Base-by-base conservation (phyloP, 257 asterid species). In the Gentiana macrophylla region DNA sequence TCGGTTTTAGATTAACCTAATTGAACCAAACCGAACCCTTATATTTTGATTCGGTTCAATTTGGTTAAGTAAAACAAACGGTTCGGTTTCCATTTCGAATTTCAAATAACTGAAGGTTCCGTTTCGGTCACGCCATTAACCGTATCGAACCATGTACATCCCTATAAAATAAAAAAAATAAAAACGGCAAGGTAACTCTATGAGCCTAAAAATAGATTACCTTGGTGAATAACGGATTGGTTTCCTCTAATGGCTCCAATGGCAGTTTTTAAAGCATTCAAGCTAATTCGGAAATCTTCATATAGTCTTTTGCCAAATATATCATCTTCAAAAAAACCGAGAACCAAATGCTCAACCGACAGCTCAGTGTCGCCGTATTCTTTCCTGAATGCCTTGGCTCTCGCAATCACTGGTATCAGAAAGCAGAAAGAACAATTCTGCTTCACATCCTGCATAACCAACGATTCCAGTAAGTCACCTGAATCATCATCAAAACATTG, bases 261-360 rank as follows among this genome's bases (percentile, higher is more conserved):
- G 61, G 94, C 97, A 65, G 79, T 90, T 71, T 77, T 88, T 47
- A 92, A 37, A 24, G 75, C 60, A 68, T 74, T 86, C 62, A 37
- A 67, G 37, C 92, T 63, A 60, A 89, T 65, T 58, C 81, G 86
- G 63, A 86, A 86, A 63, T 89, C 95, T 78, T 69, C 78, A 41
- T 74, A 78, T 60, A 89, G 52, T 55, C 81, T 94, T 74, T 81
- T 86, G 51, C 97, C 97, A 4, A 89, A 89, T 54, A 95, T 74
- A 60, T 73, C 82, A 72, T 89, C 97, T 68, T 80, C 74, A 9
- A 67, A 38, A 67, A 80, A 89, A 52, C 84, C 94, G 51, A 92
- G 94, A 74, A 92, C 88, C 62, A 92, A 73, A 88, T 92, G 99
- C 75, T 92, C 99, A 54, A 85, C 95, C 2, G 99, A 85, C 49